These are phyloP conservation scores for Melampsora americana DNA, from an alignment of 1,284 basidiomycete species.

Conservation along the genomic window DNA sequence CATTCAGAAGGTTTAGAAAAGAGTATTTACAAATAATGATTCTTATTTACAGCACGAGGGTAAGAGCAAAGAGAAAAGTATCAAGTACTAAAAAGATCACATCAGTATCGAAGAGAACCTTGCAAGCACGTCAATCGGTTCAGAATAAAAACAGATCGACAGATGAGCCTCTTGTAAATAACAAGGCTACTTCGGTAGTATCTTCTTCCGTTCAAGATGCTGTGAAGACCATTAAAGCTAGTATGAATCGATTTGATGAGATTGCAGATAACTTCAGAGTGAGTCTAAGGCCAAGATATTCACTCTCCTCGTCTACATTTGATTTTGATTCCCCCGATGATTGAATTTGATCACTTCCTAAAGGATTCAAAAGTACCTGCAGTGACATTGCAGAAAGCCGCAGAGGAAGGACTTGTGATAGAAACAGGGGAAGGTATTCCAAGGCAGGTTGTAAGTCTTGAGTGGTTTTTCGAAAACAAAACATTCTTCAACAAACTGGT, in stretches of 20 bases:
- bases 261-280: conserved; percentile 45
- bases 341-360: neutral
- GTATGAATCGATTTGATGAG: conserved; percentile 46
- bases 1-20: too few relatives aligned
- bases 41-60: too few relatives aligned
- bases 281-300: neutral
- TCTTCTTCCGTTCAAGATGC: too few relatives aligned
- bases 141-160: too few relatives aligned
- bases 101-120: too few relatives aligned
- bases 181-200: too few relatives aligned
- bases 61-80: too few relatives aligned
- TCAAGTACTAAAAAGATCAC: too few relatives aligned
- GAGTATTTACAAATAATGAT: too few relatives aligned
- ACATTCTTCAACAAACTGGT: too few relatives aligned
- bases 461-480: neutral
- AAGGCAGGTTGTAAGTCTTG: conserved; percentile 15
- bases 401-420: conserved; percentile 7
- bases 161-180: too few relatives aligned
- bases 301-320: neutral
- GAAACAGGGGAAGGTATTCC: conserved; percentile 19
- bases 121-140: too few relatives aligned
- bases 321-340: neutral
- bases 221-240: conserved; percentile 17
- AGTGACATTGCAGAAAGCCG: conserved; percentile 12
- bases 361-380: neutral